These are phyloP conservation scores for Botrytis elliptica DNA, from an alignment of 2,329 filamentous ascomycete species.

Conservation along the genomic window DNA sequence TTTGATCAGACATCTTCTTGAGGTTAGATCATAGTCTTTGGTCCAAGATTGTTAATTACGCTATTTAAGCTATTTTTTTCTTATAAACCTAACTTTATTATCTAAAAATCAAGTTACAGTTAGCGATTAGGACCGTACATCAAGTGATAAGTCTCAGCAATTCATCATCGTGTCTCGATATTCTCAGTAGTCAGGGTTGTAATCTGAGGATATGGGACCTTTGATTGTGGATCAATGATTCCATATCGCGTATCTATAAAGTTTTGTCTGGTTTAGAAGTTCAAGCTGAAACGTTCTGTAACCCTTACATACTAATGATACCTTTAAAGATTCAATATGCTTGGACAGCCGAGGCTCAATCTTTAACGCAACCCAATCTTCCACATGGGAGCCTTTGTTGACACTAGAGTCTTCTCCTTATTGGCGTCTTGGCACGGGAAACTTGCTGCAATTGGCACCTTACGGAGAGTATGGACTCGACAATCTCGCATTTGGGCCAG, in stretches of 20 bases:
- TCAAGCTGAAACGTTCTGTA: background rate
- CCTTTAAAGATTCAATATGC: slow-evolving; percentile 51
- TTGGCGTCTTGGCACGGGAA: slow-evolving; percentile 41
- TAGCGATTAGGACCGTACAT: too few species aligned
- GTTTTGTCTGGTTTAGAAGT: background rate
- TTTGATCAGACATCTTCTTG: background rate
- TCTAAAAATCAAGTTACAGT: background rate
- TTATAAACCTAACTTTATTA: too few species aligned
- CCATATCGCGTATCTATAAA: background rate
- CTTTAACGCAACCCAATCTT: slow-evolving; percentile 54
- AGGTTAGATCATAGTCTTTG: background rate
- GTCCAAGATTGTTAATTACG: background rate
- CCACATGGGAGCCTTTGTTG: slow-evolving; percentile 48
- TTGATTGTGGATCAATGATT: background rate
- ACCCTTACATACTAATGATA: background rate
- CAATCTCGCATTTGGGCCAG: slow-evolving; percentile 34
- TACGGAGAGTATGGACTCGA: slow-evolving; percentile 63
- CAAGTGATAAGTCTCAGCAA: background rate
- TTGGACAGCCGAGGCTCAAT: slow-evolving; percentile 56
- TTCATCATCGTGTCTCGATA: background rate
- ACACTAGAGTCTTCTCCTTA: slow-evolving; percentile 48
- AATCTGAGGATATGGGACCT: background rate
- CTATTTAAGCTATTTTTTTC: background rate
- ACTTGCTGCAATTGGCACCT: background rate
- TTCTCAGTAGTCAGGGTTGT: background rate